Conservation (phyloP, 306 rosid species). For the Inga leiocalycina region DNA sequence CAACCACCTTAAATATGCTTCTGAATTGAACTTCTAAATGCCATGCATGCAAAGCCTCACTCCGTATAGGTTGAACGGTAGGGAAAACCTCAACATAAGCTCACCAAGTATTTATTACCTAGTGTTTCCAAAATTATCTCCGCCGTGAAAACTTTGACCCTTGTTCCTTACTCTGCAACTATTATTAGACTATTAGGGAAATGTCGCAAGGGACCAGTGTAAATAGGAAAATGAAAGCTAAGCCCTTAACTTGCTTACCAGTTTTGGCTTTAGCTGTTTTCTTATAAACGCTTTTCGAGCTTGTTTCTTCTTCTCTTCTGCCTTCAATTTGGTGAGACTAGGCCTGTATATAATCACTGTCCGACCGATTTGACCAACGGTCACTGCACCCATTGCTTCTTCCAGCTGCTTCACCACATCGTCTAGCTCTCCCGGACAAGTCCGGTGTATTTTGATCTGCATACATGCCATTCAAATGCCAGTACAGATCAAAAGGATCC, state of each 20-base stretch:
- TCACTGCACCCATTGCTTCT: constrained; percentile 74
- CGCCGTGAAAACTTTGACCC: constrained; percentile 45
- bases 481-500: constrained; percentile 3
- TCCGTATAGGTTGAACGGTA: constrained; percentile 9
- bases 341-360: constrained; percentile 80
- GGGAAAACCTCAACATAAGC: constrained; percentile 1
- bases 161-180: constrained; percentile 52
- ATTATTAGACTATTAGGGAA: constrained; percentile 14
- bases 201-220: background rate
- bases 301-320: constrained; percentile 76
- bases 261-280: constrained; percentile 43
- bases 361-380: constrained; percentile 75
- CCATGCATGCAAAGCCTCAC: constrained; percentile 11
- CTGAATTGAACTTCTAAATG: constrained; percentile 6
- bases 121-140: constrained; percentile 57
- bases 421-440: constrained; percentile 85
- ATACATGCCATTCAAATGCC: constrained; percentile 20
- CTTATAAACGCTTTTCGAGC: constrained; percentile 44
- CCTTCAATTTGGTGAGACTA: constrained; percentile 81
- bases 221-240: background rate
- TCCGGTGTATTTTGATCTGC: constrained; percentile 84
- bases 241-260: constrained; percentile 35
- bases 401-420: constrained; percentile 72
- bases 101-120: constrained; percentile 37
- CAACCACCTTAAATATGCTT: background rate